Evolutionary conservation across 306 rosid species (phyloP).

Genomic region (Cicer bijugum): DNA sequence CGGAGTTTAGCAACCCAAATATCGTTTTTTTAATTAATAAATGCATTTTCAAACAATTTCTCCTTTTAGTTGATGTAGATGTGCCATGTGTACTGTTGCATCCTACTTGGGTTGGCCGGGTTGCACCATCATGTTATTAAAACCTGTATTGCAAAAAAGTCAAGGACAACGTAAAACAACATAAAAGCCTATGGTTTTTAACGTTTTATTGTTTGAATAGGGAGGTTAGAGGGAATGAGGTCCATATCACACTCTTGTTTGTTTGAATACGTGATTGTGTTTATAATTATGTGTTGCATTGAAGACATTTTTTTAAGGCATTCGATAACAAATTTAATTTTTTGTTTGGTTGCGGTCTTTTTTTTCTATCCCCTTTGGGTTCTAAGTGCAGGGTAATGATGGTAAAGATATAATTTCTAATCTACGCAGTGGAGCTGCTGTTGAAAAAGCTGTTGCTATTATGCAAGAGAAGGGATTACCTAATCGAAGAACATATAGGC

Average conservation of each 20-base stretch:
- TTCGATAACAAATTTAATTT: constrained; percentile 22
- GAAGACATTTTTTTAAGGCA: neutral
- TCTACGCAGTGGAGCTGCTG: constrained; percentile 78
- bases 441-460: constrained; percentile 66
- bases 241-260: constrained; percentile 11
- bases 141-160: neutral
- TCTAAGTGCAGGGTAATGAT: constrained; percentile 63
- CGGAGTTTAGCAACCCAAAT: constrained; percentile 3
- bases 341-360: constrained; percentile 14
- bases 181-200: neutral
- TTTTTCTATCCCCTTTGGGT: constrained; percentile 32
- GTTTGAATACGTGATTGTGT: neutral
- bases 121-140: constrained; percentile 6
- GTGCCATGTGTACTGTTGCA: neutral
- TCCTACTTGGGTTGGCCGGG: neutral
- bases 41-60: constrained; percentile 11
- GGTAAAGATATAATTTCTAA: constrained; percentile 61
- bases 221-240: neutral
- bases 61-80: neutral
- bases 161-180: neutral
- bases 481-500: constrained; percentile 67
- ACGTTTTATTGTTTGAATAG: neutral
- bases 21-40: neutral
- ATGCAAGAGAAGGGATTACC: constrained; percentile 76
- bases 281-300: constrained; percentile 6